Evolutionary conservation across 441 rosid genomes (phyloP), one percentile per base, ranked within the genome.

Genomic region (Hura crepitans): DNA sequence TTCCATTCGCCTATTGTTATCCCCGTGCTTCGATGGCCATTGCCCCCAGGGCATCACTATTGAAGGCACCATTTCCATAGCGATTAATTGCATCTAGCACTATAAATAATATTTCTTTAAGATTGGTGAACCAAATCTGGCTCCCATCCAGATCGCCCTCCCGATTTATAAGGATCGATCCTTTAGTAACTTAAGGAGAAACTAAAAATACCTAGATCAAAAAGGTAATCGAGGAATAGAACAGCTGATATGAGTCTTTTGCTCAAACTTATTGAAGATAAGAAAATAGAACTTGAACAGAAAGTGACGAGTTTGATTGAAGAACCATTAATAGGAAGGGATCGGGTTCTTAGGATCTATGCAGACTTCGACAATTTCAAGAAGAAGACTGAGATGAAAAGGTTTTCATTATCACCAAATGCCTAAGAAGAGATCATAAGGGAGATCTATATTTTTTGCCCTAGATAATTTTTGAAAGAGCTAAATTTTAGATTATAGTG

Each of bases 331-430:
- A 57, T 54, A 20, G 96, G 87, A 81, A 90, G 69, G 82, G 97
- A 86, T 50, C 88, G 97, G 66, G 54, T 86, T 75, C 81, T 94
- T 68, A 82, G 97, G 83, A 86, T 94, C 37, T 84, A 96, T 79
- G 99, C 97, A 0, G 99, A 94, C 82, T 94, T 94, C 50, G 99
- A 94, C 75, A 94, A 94, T 83, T 91, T 92, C 73, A 85, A 97
- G 69, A 94, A 87, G 87, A 89, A 97, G 74, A 91, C 91, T 3
- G 97, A 94, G 60, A 86, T 85, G 75, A 97, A 91, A 33, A 90
- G 99, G 67, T 85, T 87, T 67, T 86, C 92, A 28, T 65, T 90
- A 77, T 89, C 90, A 50, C 59, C 89, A 67, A 92, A 90, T 86
- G 90, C 97, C 78, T 90, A 89, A 80, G 97, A 97, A 58, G 97